These are phyloP conservation scores for Podaxis rugospora DNA, from an alignment of 768 basidiomycete species.

Conservation along the genomic window DNA sequence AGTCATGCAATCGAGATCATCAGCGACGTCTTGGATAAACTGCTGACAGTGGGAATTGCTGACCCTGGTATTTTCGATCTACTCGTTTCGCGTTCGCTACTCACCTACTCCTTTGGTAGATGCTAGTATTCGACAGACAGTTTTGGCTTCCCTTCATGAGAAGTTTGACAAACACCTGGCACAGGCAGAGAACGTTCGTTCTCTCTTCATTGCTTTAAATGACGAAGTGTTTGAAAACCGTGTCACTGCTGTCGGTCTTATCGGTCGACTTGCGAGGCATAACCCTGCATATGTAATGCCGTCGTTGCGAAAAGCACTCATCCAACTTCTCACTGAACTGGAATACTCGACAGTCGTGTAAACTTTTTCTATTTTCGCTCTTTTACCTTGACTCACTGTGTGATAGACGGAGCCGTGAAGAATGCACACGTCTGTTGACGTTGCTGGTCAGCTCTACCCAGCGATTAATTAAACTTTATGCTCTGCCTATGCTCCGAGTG, in stretches of 20 bases:
- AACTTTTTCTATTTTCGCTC: background rate
- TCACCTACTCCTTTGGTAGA: slow-evolving; percentile 37
- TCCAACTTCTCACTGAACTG: slow-evolving; percentile 93
- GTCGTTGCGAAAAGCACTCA: slow-evolving; percentile 88
- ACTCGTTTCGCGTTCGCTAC: slow-evolving; percentile 4
- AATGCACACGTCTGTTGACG: slow-evolving; percentile 87
- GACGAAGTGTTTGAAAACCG: slow-evolving; percentile 96
- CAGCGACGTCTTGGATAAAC: slow-evolving; percentile 95
- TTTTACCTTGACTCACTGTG: slow-evolving; percentile 6
- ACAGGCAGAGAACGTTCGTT: slow-evolving; percentile 97
- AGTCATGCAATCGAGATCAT: slow-evolving; percentile 96
- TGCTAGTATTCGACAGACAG: slow-evolving; percentile 77
- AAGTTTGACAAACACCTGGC: slow-evolving; percentile 96
- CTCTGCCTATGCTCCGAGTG: slow-evolving; percentile 89
- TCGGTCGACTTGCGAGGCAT: slow-evolving; percentile 89
- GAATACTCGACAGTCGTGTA: slow-evolving; percentile 89
- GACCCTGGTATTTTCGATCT: slow-evolving; percentile 71
- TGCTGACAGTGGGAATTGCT: slow-evolving; percentile 91
- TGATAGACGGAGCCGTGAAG: slow-evolving; percentile 77
- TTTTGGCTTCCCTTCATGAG: slow-evolving; percentile 82
- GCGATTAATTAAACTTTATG: slow-evolving; percentile 92
- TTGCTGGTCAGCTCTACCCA: slow-evolving; percentile 89
- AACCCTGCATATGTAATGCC: slow-evolving; percentile 99
- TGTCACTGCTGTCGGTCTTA: slow-evolving; percentile 83
- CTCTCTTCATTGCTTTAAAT: slow-evolving; percentile 94